Evolutionary conservation across 257 asterid species (phyloP).

Genomic region (Anisodus tanguticus): DNA sequence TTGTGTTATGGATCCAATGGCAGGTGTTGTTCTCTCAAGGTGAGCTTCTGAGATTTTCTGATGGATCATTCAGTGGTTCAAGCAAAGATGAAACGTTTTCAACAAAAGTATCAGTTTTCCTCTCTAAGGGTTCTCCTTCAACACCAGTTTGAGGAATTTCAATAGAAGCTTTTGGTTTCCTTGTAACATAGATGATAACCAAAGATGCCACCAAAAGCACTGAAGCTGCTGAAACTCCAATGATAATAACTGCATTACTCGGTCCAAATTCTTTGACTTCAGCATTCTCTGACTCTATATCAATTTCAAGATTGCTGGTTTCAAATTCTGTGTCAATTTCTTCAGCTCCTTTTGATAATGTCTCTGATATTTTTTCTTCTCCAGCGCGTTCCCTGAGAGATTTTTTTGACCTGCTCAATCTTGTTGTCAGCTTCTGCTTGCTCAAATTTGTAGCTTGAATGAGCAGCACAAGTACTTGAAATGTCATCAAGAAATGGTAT

Average conservation of each 20-base stretch:
- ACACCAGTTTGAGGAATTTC: conserved; percentile 32
- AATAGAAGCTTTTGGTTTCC: conserved; percentile 35
- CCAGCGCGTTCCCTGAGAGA: not conserved
- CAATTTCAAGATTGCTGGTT: conserved; percentile 5
- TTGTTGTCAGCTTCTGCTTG: conserved; percentile 30
- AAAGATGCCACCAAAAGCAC: conserved; percentile 40
- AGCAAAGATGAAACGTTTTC: conserved; percentile 27
- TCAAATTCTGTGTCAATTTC: conserved; percentile 11
- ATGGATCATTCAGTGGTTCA: not conserved
- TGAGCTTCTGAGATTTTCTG: conserved; percentile 21
- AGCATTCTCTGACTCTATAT: conserved; percentile 21
- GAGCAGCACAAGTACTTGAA: conserved; percentile 28
- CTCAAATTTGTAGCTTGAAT: conserved; percentile 26
- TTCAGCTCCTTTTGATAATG: conserved; percentile 18
- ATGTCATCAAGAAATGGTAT: conserved; percentile 22
- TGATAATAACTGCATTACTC: conserved; percentile 19
- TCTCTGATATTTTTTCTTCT: conserved; percentile 8
- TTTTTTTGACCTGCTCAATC: not conserved
- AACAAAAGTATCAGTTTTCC: conserved; percentile 33
- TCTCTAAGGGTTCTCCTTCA: conserved; percentile 27
- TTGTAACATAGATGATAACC: conserved; percentile 37
- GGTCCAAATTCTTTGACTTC: conserved; percentile 33
- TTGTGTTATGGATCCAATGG: conserved; percentile 37
- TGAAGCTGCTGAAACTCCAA: conserved; percentile 38
- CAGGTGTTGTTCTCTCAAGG: conserved; percentile 26